Base-by-base conservation (phyloP, 306 rosid species). In the Medicago lupulina region DNA sequence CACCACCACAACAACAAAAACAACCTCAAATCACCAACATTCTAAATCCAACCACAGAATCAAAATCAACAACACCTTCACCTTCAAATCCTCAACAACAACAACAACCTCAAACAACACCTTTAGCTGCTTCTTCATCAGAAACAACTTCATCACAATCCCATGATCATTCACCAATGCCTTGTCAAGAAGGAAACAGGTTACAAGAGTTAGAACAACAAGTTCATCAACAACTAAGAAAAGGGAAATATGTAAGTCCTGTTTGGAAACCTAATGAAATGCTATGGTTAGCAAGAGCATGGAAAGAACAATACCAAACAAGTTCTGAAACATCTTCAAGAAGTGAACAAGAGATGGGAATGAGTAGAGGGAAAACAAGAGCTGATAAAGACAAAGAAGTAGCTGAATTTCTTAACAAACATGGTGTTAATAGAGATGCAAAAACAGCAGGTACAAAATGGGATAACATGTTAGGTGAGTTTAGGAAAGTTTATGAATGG, bases 381-480 rank as follows among this genome's bases (percentile, higher is more conserved):
- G 96, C 97, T 11, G 99, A 92, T 10, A 95, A 95, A 77, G 99
- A 95, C 34, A 89, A 75, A 66, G 97, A 95, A 60, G 99, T 95
- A 8, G 96, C 99, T 14, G 97, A 60, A 28, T 60, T 60, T 13
- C 28, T 60, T 0, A 60, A 28, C 39, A 28, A 28, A 60, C 66
- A 60, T 28, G 66, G 66, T 60, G 66, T 60, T 60, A 60, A 28
- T 60, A 60, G 66, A 60, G 66, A 60, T 12, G 66, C 66, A 1
- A 60, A 60, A 60, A 60, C 66, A 14, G 66, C 66, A 25, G 99
- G 99, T 17, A 95, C 99, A 0, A 95, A 95, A 76, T 95, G 99
- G 99, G 99, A 95, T 53, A 95, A 95, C 76, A 95, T 95, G 99
- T 71, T 95, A 73, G 99, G 99, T 1, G 99, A 95, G 69, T 95